Conservation (phyloP, 23 red algal genomes). For the Gracilaria gracilis region DNA sequence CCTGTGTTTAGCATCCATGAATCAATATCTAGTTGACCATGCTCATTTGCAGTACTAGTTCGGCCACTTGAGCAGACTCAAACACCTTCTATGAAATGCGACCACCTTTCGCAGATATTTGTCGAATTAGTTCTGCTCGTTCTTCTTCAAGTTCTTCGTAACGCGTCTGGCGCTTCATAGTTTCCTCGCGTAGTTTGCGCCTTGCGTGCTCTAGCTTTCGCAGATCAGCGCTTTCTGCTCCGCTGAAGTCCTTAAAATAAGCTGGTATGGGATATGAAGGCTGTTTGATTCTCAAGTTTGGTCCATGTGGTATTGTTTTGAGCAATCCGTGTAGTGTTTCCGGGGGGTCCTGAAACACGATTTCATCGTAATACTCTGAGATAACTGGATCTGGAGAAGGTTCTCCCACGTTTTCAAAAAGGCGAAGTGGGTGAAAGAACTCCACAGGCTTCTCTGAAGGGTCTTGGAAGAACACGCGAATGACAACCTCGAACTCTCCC, state of each 20-base stretch:
- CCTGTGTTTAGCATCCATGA: background rate
- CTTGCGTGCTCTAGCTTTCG: constrained; percentile 68
- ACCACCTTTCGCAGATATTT: constrained; percentile 35
- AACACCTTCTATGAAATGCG: background rate
- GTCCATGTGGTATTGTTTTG: constrained; percentile 66
- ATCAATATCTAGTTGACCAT: too few species aligned
- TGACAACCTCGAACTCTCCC: constrained; percentile 97
- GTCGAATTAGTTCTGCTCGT: constrained; percentile 39
- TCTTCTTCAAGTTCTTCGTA: constrained; percentile 73
- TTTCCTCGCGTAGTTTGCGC: constrained; percentile 49
- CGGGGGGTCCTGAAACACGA: constrained; percentile 94
- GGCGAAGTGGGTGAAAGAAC: constrained; percentile 86
- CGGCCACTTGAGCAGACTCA: background rate
- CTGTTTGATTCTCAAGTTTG: constrained; percentile 58
- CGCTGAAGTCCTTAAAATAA: constrained; percentile 78
- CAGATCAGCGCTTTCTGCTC: constrained; percentile 57
- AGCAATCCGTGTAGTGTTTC: constrained; percentile 82
- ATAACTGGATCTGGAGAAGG: constrained; percentile 84
- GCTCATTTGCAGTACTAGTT: background rate
- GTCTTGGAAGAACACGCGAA: constrained; percentile 80
- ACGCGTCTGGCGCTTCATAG: constrained; percentile 39
- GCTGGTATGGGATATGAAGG: constrained; percentile 21
- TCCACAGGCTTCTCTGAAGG: constrained; percentile 89
- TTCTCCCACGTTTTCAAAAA: constrained; percentile 70
- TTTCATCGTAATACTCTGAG: constrained; percentile 91